These are phyloP conservation scores for Maudiozyma serrabonitensis DNA, from an alignment of 805 yeast species.

Conservation along the genomic window DNA sequence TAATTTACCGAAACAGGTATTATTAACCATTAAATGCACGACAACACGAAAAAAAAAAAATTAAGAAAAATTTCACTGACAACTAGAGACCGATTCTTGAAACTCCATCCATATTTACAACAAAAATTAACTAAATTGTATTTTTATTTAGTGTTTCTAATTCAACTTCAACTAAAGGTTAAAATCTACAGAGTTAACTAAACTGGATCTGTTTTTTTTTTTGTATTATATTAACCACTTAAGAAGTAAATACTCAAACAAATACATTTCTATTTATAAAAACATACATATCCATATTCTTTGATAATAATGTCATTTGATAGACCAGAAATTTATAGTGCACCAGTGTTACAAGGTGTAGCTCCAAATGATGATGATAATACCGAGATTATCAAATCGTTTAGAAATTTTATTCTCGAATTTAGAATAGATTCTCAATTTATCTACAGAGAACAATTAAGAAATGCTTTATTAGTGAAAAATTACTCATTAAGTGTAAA, in stretches of 20 bases:
- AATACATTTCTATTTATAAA: not conserved
- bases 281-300: not conserved
- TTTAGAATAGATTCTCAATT: slow-evolving; percentile 77
- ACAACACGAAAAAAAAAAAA: too few species aligned
- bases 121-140: too few species aligned
- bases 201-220: too few species aligned
- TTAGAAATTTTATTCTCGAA: slow-evolving; percentile 73
- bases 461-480: slow-evolving; percentile 75
- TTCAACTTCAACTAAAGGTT: not conserved
- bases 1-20: too few species aligned
- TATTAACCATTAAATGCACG: too few species aligned
- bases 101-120: too few species aligned
- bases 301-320: slow-evolving; percentile 53
- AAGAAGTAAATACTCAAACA: not conserved
- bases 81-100: too few species aligned
- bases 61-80: too few species aligned
- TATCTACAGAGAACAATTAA: slow-evolving; percentile 79
- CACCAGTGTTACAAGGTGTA: slow-evolving; percentile 83
- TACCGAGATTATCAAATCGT: slow-evolving; percentile 65
- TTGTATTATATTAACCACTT: not conserved
- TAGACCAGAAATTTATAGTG: slow-evolving; percentile 60
- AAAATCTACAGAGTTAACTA: not conserved
- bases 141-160: too few species aligned
- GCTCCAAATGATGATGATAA: slow-evolving; percentile 51
- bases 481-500: slow-evolving; percentile 66